Base-by-base conservation (phyloP, 352 stramenopile genomes). In the Phytophthora foliorum region DNA sequence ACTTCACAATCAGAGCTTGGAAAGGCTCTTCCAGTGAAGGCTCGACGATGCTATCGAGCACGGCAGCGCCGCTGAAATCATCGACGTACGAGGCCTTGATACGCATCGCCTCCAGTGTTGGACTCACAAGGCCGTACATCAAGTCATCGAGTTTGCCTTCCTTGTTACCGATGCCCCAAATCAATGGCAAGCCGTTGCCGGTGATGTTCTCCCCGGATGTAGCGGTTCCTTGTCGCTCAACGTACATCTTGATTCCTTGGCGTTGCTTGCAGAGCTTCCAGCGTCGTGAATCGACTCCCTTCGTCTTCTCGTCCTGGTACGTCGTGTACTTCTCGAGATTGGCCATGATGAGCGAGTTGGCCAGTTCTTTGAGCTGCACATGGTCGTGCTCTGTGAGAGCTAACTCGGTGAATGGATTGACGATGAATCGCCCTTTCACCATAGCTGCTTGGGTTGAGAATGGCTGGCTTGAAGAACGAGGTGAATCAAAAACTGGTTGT, bases 1-100 rank as follows among this genome's bases (percentile, higher is more conserved):
- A 80, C 36, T 80, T 80, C 9, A 80, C 34, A n/a, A 75, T 65
- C 11, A 80, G 42, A 27, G 72, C 51, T 24, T 64, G 72, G 45
- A 75, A 80, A 5, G 72, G 72, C 1, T 90, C 81, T 38, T 75
- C 68, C 11, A 78, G 41, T 3, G 61, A 79, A 8, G 84, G 81
- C 6, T 78, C 72, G 22, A 80, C 56, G 36, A 90, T 80, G 16
- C 77, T 86, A 54, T 81, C 81, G 39, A 92, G 73, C 36, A 92
- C 75, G 5, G 77, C 77, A 27, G 69, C 74, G 44, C 79, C 80
- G 19, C 74, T 77, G 50, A 89, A 75, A 45, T 88, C 80, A 14
- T 81, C 54, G 3, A 78, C 71, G 53, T 82, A 75, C 11, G 72
- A 80, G 36, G 75, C 74, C 63, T 86, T 81, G 50, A 89, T 64